phyloP scores from a whole-genome alignment of 768 basidiomycete genomes.

The Austroboletus festivus region DNA sequence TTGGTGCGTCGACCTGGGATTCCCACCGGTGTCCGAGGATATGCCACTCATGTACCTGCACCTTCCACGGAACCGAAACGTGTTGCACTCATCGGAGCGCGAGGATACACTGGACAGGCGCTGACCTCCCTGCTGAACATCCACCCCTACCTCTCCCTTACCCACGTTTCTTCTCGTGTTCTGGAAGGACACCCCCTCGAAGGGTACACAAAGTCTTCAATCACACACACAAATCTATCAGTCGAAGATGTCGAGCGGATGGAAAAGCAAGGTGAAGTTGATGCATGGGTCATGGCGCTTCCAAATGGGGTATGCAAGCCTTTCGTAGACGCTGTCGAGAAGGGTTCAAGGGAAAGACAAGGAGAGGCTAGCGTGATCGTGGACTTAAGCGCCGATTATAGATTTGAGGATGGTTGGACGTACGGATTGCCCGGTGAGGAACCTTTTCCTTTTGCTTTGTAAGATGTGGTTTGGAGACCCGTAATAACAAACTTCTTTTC shows the following conservation, averaged over 20 bases:
- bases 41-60: conserved; percentile 59
- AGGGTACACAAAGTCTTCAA: conserved; percentile 71
- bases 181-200: conserved; percentile 78
- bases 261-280: conserved; percentile 87
- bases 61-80: conserved; percentile 70
- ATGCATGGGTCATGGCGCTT: conserved; percentile 98
- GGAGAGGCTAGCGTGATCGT: conserved; percentile 67
- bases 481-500: conserved; percentile 35
- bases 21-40: conserved; percentile 63
- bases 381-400: conserved; percentile 91
- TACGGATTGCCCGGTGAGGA: conserved; percentile 98
- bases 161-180: conserved; percentile 96
- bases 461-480: conserved; percentile 32
- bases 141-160: conserved; percentile 87
- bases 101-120: conserved; percentile 94
- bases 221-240: conserved; percentile 81
- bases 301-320: conserved; percentile 98
- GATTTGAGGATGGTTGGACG: conserved; percentile 94
- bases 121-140: conserved; percentile 79
- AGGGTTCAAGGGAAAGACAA: conserved; percentile 57
- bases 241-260: conserved; percentile 76
- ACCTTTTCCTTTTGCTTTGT: conserved; percentile 31
- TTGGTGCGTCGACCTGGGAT: conserved; percentile 28
- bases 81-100: conserved; percentile 92
- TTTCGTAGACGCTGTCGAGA: conserved; percentile 92